Evolutionary conservation across 139 green algal genomes (phyloP), one percentile per base, ranked within the genome.

Genomic region (Asterochloris sp.): DNA sequence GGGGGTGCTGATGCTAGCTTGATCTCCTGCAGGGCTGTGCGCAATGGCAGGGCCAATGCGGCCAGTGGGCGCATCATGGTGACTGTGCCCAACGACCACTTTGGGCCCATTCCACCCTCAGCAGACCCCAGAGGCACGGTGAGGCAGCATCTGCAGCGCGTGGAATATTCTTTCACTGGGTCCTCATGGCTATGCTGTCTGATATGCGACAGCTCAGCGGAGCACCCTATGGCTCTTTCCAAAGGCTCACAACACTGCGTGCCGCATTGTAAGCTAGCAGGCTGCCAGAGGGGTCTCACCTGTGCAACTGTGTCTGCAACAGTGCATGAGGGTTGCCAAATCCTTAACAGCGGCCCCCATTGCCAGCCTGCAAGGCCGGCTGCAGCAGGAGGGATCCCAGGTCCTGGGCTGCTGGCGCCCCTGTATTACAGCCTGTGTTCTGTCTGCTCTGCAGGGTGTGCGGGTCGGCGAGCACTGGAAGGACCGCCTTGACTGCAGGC

Each of bases 401-500:
- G 19, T 71, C 66, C 66, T 71, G 19, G 21, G 66, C 66, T 71
- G 66, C 66, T 23, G 17, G 66, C 66, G 66, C 66, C 19, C 21
- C 66, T 71, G 66, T 9, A 13, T 23, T 71, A 1, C 19, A 71
- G 17, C 19, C 17, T 21, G 4, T 8, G 4, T 13, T 21, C 66
- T 26, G 66, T 21, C 66, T 71, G 66, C 24, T 24, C 27, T 78
- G 77, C 88, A 94, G 85, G 95, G 95, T 15, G 88, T 98, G 47
- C 73, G 85, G 38, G 96, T 99, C 60, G 95, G 96, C 1, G 92
- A 97, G 73, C 93, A 79, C 75, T 99, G 94, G 94, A 90, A 92
- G 83, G 94, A 98, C 86, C 88, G 96, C 12, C 91, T 99, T 81
- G 90, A 97, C 85, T 99, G 96, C 93, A 88, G 96, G 69, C 95